Conservation (phyloP, 2,329 filamentous ascomycete species). For the Diaporthe aspalathi region DNA sequence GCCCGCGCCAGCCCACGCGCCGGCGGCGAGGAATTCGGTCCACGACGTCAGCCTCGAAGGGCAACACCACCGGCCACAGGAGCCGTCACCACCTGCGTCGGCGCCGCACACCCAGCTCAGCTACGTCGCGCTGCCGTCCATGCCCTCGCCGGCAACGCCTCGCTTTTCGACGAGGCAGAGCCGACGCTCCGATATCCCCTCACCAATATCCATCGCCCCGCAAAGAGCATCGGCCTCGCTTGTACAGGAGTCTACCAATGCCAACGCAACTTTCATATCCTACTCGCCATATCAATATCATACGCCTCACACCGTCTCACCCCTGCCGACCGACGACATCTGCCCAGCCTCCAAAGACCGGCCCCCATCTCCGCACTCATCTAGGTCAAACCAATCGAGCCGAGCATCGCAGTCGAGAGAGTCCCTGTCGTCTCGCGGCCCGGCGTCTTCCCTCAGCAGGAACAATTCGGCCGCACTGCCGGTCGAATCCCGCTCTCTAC, state of each 20-base stretch:
- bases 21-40: constrained; percentile 51
- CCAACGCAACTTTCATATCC: constrained; percentile 40
- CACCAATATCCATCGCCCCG: constrained; percentile 55
- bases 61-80: constrained; percentile 49
- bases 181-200: constrained; percentile 54
- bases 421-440: constrained; percentile 11
- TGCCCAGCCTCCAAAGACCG: not conserved
- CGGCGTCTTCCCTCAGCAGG: constrained; percentile 43
- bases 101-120: constrained; percentile 52
- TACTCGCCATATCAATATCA: constrained; percentile 35
- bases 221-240: constrained; percentile 46
- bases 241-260: constrained; percentile 44
- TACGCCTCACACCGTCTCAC: constrained; percentile 29
- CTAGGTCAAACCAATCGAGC: constrained; percentile 41
- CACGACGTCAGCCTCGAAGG: constrained; percentile 48
- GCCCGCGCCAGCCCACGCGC: constrained; percentile 61
- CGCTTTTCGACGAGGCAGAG: constrained; percentile 55
- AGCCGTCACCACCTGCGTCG: constrained; percentile 47
- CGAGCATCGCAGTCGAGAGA: constrained; percentile 40
- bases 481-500: constrained; percentile 28
- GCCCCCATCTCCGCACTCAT: constrained; percentile 31
- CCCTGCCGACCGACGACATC: constrained; percentile 5
- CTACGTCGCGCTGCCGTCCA: constrained; percentile 53
- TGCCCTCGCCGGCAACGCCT: constrained; percentile 63
- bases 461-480: constrained; percentile 44